Percentiles rank a stretch among this genome's conserved stretches.
phyloP scores from a whole-genome alignment of 2,329 filamentous ascomycete genomes.

The Colletotrichum phormii region DNA sequence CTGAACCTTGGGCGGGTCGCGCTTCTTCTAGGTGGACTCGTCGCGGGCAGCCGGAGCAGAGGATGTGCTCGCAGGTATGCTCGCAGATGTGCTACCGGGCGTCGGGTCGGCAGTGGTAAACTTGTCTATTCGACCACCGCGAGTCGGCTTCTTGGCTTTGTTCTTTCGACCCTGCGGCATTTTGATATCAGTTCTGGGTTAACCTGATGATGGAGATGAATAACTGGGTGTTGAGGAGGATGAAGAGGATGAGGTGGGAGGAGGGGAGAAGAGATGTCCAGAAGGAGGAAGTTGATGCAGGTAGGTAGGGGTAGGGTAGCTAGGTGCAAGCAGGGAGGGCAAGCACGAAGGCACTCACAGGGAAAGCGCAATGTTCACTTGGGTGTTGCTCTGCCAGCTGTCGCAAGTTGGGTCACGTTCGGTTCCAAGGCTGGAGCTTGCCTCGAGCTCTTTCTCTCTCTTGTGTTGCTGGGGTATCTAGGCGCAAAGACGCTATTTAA shows the following conservation, averaged over 20 bases:
- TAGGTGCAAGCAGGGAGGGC: neutral
- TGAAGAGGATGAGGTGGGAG: neutral
- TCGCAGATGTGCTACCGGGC: neutral
- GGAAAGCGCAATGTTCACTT: constrained; percentile 4
- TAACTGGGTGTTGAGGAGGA: neutral
- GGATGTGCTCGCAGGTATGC: neutral
- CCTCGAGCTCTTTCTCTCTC: neutral
- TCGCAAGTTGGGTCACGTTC: neutral
- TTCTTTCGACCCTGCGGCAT: neutral
- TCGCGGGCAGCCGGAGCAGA: neutral
- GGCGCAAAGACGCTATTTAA: constrained; percentile 11
- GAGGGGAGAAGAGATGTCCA: neutral
- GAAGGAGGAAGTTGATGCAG: too few species aligned
- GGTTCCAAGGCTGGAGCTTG: neutral
- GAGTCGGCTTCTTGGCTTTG: neutral
- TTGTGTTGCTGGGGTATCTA: constrained; percentile 20
- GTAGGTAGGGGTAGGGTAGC: neutral
- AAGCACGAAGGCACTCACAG: constrained; percentile 4
- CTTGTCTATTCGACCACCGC: neutral
- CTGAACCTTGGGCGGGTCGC: neutral
- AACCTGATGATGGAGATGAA: neutral
- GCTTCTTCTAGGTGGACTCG: constrained; percentile 19
- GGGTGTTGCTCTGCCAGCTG: neutral
- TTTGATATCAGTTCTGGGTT: neutral
- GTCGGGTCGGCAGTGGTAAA: neutral